A percentile compares a stretch with the other conserved stretches of the same genome.
Evolutionary conservation across 2,329 filamentous ascomycete species (phyloP).

Genomic region (Ascochyta lentis): DNA sequence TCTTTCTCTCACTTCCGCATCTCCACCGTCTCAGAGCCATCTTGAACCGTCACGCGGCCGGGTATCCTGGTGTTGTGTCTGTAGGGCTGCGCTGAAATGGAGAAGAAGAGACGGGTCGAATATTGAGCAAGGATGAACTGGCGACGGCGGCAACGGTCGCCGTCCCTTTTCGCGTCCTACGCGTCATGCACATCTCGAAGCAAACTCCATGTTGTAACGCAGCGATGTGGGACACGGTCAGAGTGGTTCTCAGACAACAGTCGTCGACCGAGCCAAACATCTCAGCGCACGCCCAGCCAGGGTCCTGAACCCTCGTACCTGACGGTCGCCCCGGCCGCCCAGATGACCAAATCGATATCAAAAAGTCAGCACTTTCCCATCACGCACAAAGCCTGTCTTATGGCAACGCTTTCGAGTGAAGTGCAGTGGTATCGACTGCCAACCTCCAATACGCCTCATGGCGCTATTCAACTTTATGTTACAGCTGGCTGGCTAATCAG

Average conservation of each 20-base stretch:
- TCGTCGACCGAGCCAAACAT: constrained; percentile 11
- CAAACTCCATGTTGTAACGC: neutral
- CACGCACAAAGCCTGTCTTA: constrained; percentile 12
- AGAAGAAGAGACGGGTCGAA: neutral
- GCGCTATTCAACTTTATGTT: constrained; percentile 13
- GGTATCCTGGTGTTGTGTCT: constrained; percentile 9
- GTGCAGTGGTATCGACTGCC: neutral
- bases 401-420: constrained; percentile 1
- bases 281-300: constrained; percentile 2
- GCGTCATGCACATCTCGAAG: constrained; percentile 7
- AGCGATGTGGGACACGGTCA: constrained; percentile 1
- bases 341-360: constrained; percentile 9
- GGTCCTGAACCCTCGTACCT: constrained; percentile 9
- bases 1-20: constrained; percentile 23
- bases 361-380: constrained; percentile 13
- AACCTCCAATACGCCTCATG: constrained; percentile 19
- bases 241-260: neutral
- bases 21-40: constrained; percentile 20
- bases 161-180: constrained; percentile 4
- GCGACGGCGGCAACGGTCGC: neutral
- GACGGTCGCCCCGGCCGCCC: constrained; percentile 11
- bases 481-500: constrained; percentile 13
- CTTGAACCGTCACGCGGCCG: constrained; percentile 9
- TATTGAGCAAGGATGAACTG: constrained; percentile 5
- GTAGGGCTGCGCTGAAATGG: constrained; percentile 16